Percentiles rank a stretch among this genome's conserved stretches.
Evolutionary conservation across 2,329 filamentous ascomycete species (phyloP).

Genomic region (Trichoderma asperellum): DNA sequence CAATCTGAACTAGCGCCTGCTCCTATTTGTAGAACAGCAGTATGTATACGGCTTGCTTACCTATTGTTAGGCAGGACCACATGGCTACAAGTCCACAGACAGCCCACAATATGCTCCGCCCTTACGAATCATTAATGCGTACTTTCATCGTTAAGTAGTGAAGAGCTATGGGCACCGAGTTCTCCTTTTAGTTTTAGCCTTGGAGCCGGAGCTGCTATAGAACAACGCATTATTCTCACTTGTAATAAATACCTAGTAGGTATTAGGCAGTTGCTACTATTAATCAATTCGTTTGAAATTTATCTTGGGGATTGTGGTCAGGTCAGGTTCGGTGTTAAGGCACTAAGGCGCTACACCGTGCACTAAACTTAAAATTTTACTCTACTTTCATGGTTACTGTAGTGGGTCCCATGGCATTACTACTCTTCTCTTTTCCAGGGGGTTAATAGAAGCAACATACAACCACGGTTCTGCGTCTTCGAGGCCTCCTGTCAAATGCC

Average conservation of each 20-base stretch:
- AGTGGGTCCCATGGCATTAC: not conserved
- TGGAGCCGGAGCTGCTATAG: not conserved
- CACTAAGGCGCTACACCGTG: not conserved
- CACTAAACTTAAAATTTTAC: slow-evolving; percentile 21
- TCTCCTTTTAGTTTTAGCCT: not conserved
- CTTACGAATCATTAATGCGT: not conserved
- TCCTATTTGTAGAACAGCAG: not conserved
- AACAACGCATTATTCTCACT: not conserved
- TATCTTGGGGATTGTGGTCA: not conserved
- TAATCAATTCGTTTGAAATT: not conserved
- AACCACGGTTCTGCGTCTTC: not conserved
- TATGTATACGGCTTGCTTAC: not conserved
- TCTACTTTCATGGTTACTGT: slow-evolving; percentile 23
- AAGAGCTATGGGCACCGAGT: not conserved
- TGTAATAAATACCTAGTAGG: not conserved
- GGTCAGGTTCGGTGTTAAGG: not conserved
- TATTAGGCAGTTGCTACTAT: not conserved
- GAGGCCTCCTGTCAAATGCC: not conserved
- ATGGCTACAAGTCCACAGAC: not conserved
- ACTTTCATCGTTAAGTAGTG: not conserved
- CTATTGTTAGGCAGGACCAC: not conserved
- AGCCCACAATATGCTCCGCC: not conserved
- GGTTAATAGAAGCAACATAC: not conserved
- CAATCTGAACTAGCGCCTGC: not conserved
- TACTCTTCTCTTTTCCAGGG: not conserved